Percentiles rank a stretch among this genome's conserved stretches.
These are phyloP conservation scores for Malbranchea zuffiana DNA, from an alignment of 2,329 filamentous ascomycete genomes.

Conservation along the genomic window DNA sequence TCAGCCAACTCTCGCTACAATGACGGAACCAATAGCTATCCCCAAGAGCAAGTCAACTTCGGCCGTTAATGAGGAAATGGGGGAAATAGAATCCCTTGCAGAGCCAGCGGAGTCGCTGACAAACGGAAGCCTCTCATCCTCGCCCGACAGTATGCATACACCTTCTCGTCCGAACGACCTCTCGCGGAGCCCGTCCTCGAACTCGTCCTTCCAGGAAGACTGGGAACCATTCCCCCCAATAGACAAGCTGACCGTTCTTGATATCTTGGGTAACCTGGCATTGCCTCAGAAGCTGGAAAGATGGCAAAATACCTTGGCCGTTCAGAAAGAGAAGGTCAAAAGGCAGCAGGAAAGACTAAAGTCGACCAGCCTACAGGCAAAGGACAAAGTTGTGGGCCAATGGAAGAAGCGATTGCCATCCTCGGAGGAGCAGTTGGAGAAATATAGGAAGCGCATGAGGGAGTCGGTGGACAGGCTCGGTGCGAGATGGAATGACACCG, in stretches of 20 bases:
- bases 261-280: constrained; percentile 85
- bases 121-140: constrained; percentile 2
- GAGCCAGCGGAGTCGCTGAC: constrained; percentile 3
- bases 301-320: constrained; percentile 69
- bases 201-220: constrained; percentile 64
- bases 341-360: constrained; percentile 72
- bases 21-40: constrained; percentile 20
- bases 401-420: constrained; percentile 78
- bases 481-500: constrained; percentile 77
- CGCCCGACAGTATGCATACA: neutral
- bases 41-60: constrained; percentile 20
- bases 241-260: constrained; percentile 81
- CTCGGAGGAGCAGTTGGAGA: constrained; percentile 83
- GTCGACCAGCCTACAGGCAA: constrained; percentile 64
- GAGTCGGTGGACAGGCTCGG: constrained; percentile 78
- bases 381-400: constrained; percentile 81
- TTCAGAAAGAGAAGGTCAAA: constrained; percentile 74
- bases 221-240: constrained; percentile 79
- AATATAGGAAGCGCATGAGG: constrained; percentile 80
- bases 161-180: constrained; percentile 40
- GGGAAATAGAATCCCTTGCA: constrained; percentile 2
- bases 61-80: constrained; percentile 14
- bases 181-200: constrained; percentile 66
- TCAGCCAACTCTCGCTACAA: no score
- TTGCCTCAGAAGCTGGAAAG: constrained; percentile 84